Evolutionary conservation across 306 rosid species (phyloP).

Genomic region (Rubus parviflorus): DNA sequence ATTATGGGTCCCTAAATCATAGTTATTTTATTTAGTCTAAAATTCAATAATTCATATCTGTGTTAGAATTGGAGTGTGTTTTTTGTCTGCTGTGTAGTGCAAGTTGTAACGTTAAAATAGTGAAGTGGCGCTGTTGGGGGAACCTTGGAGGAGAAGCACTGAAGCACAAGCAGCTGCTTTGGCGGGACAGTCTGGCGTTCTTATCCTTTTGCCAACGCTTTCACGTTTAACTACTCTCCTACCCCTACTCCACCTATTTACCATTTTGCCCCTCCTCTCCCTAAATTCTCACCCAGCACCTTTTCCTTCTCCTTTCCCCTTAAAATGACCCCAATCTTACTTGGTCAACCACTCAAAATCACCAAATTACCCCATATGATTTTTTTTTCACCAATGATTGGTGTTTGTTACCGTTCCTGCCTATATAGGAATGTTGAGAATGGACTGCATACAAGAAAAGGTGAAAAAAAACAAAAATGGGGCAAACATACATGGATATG

Average conservation of each 20-base stretch:
- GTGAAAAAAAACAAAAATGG: too few relatives aligned
- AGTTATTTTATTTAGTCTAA: background rate
- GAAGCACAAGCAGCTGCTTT: slow-evolving; percentile 23
- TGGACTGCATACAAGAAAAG: background rate
- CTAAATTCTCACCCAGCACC: background rate
- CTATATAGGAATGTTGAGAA: background rate
- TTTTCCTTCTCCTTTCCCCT: background rate
- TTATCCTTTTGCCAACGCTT: slow-evolving; percentile 46
- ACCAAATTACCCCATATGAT: background rate
- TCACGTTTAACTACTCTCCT: slow-evolving; percentile 39
- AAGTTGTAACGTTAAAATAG: slow-evolving; percentile 13
- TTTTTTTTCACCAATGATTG: background rate
- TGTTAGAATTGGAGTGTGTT: too few relatives aligned
- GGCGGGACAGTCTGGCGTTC: slow-evolving; percentile 89
- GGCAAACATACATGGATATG: background rate
- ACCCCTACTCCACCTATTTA: slow-evolving; percentile 36
- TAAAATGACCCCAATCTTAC: background rate
- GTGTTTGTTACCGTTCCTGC: background rate
- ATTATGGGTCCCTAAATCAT: background rate
- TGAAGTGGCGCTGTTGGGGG: slow-evolving; percentile 8
- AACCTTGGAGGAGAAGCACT: slow-evolving; percentile 18
- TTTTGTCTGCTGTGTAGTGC: background rate
- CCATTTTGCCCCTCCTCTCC: slow-evolving; percentile 29
- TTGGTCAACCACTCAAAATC: background rate
- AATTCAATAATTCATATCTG: too few relatives aligned